A percentile compares a stretch with the other conserved stretches of the same genome.
phyloP scores from a whole-genome alignment of 352 stramenopile genomes.

The Phytophthora uliginosa region DNA sequence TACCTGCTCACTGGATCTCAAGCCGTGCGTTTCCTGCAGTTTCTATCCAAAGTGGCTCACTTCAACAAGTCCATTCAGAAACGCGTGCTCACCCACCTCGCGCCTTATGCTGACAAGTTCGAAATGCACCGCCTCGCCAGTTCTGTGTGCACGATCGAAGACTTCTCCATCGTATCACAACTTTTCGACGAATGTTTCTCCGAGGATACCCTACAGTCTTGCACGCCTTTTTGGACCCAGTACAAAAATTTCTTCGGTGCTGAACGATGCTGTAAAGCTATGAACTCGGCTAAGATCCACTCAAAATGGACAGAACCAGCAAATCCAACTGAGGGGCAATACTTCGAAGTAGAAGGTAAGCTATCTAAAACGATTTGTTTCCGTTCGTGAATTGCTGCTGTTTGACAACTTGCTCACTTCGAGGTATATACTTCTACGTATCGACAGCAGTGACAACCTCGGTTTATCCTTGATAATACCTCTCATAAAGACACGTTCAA shows the following conservation, averaged over 20 bases:
- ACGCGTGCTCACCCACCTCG: conserved; percentile 53
- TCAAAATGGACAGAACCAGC: not conserved
- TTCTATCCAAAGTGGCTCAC: conserved; percentile 70
- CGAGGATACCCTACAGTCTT: conserved; percentile 21
- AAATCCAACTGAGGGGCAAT: not conserved
- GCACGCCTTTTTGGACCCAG: conserved; percentile 58
- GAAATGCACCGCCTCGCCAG: conserved; percentile 69
- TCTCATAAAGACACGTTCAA: too few relatives aligned
- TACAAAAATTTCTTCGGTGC: conserved; percentile 64
- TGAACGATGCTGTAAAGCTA: conserved; percentile 31
- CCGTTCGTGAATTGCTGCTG: too few relatives aligned
- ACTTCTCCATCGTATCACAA: conserved; percentile 44
- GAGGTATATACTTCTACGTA: too few relatives aligned
- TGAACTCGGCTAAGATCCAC: conserved; percentile 6
- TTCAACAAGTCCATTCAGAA: conserved; percentile 69
- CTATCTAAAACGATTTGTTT: too few relatives aligned
- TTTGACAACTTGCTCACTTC: too few relatives aligned
- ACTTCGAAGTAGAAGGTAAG: too few relatives aligned
- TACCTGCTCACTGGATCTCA: conserved; percentile 68
- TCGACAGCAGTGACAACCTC: too few relatives aligned
- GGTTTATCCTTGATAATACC: too few relatives aligned
- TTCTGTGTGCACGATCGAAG: conserved; percentile 54
- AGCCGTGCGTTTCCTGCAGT: conserved; percentile 73
- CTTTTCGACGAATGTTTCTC: conserved; percentile 58
- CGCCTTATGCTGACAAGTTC: conserved; percentile 47